Percentiles rank a stretch among this genome's conserved stretches.
Conservation (phyloP, 2,329 filamentous ascomycete species). For the Nemania sp. region DNA sequence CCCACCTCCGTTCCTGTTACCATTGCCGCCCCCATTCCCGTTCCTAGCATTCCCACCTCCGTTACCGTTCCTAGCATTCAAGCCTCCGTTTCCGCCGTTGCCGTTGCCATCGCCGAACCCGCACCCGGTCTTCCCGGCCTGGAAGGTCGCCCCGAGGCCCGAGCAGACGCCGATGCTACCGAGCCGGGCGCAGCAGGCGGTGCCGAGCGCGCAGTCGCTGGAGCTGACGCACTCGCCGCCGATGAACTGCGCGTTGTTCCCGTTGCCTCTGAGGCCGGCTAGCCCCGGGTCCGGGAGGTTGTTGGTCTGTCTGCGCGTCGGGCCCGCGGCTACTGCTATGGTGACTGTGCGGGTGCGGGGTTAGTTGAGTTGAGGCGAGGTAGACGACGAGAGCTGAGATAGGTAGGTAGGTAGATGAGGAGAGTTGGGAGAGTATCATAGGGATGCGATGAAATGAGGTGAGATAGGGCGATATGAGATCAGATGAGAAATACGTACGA, state of each 20-base stretch:
- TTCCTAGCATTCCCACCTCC: background rate
- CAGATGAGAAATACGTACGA: no score
- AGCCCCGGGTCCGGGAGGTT: constrained; percentile 31
- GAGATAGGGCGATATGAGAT: no score
- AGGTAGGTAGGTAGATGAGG: background rate
- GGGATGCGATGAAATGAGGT: no score
- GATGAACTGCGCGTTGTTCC: constrained; percentile 37
- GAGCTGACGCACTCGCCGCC: constrained; percentile 36
- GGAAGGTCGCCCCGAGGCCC: constrained; percentile 31
- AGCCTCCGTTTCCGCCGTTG: background rate
- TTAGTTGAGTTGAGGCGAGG: background rate
- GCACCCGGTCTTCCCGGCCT: constrained; percentile 40
- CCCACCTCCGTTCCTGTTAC: background rate
- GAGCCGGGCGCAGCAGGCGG: constrained; percentile 37
- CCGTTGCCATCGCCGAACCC: constrained; percentile 31
- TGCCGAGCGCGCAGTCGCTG: constrained; percentile 35
- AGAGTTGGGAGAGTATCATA: no score
- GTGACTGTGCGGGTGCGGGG: constrained; percentile 22
- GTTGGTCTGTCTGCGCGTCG: constrained; percentile 7
- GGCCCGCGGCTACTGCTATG: constrained; percentile 27
- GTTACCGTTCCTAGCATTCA: background rate
- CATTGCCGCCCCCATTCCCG: background rate
- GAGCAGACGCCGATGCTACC: constrained; percentile 36
- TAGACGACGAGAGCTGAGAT: background rate
- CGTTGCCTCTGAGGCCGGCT: constrained; percentile 35